phyloP scores from a whole-genome alignment of 2,329 filamentous ascomycete species.

The Nemania serpens region DNA sequence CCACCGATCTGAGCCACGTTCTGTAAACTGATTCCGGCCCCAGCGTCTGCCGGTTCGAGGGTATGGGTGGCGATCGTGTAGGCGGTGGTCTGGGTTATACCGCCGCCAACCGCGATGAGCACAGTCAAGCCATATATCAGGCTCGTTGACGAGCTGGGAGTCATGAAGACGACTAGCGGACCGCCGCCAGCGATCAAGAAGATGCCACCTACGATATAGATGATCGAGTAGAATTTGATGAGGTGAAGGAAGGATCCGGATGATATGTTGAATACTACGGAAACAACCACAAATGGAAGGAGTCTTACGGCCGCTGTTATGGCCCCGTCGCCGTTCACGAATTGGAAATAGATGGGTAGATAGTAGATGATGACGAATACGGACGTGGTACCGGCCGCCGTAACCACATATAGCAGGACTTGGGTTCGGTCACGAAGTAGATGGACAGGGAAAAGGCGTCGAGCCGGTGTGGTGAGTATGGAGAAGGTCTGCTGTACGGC shows the following conservation, averaged over 20 bases:
- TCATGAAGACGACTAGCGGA: constrained; percentile 35
- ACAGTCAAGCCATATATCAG: constrained; percentile 43
- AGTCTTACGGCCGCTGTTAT: constrained; percentile 47
- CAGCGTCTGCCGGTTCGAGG: constrained; percentile 23
- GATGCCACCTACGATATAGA: constrained; percentile 38
- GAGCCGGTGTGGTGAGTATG: constrained; percentile 13
- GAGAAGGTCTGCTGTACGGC: constrained; percentile 14
- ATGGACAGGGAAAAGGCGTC: constrained; percentile 20
- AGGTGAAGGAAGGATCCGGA: constrained; percentile 42
- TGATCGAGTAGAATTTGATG: constrained; percentile 43
- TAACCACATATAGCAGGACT: constrained; percentile 49
- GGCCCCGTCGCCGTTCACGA: constrained; percentile 47
- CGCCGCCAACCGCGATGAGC: constrained; percentile 40
- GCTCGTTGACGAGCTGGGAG: constrained; percentile 27
- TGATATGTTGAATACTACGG: constrained; percentile 30
- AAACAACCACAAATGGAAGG: constrained; percentile 44
- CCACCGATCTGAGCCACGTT: constrained; percentile 27
- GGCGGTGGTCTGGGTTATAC: constrained; percentile 38
- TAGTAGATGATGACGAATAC: constrained; percentile 51
- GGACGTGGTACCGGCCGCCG: constrained; percentile 38
- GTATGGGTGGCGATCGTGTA: constrained; percentile 43
- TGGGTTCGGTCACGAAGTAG: constrained; percentile 32
- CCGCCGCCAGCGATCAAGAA: constrained; percentile 39
- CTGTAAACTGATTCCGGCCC: constrained; percentile 18
- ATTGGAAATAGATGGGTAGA: constrained; percentile 58